A percentile compares a stretch with the other conserved stretches of the same genome.
phyloP scores from a whole-genome alignment of 306 rosid species.

The Bauhinia variegata region DNA sequence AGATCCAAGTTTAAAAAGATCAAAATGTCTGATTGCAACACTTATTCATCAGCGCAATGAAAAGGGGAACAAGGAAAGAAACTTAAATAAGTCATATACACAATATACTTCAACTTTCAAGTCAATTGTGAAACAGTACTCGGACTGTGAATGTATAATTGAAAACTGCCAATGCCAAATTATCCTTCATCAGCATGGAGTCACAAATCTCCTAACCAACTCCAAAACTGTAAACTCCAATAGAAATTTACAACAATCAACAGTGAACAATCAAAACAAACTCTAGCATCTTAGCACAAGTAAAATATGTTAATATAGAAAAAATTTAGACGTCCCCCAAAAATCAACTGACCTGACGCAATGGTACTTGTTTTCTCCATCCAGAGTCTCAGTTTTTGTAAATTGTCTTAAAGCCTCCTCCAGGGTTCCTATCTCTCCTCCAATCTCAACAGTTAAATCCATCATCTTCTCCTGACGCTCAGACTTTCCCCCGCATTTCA shows the following conservation, averaged over 20 bases:
- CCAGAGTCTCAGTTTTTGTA: conserved; percentile 84
- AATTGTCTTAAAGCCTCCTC: conserved; percentile 79
- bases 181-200: background rate
- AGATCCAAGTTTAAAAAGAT: too few species aligned
- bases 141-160: background rate
- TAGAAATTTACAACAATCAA: background rate
- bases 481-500: conserved; percentile 87
- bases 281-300: too few species aligned
- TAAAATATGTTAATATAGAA: conserved; percentile 1
- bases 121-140: conserved; percentile 11
- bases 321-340: conserved; percentile 2
- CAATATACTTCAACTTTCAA: conserved; percentile 18
- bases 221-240: background rate
- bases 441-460: conserved; percentile 96
- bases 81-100: too few species aligned
- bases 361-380: conserved; percentile 92
- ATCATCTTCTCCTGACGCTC: conserved; percentile 95
- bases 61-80: too few species aligned
- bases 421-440: conserved; percentile 84
- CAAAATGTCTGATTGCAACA: too few species aligned
- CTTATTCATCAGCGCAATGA: too few species aligned
- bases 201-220: background rate
- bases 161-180: background rate
- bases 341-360: conserved; percentile 77
- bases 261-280: too few species aligned